These are phyloP conservation scores for Gryganskiella cystojenkinii DNA, from an alignment of 192 early-diverging fungal genomes.

Conservation along the genomic window DNA sequence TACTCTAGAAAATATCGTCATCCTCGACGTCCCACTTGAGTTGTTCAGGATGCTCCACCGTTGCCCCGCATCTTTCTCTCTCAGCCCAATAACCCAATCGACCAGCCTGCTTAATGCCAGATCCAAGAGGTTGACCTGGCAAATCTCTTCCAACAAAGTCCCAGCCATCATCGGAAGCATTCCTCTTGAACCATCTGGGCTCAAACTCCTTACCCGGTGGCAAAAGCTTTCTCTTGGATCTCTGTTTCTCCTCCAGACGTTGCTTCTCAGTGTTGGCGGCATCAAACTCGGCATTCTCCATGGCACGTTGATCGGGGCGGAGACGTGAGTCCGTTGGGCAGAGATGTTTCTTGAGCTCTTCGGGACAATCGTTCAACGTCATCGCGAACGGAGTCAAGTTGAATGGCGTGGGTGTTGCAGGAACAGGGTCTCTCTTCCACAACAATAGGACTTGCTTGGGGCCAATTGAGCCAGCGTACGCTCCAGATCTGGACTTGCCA, in stretches of 20 bases:
- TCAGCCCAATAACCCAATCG: slow-evolving; percentile 79
- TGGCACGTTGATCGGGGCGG: slow-evolving; percentile 86
- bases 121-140: slow-evolving; percentile 70
- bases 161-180: slow-evolving; percentile 53
- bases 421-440: slow-evolving; percentile 70
- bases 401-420: slow-evolving; percentile 66
- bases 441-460: slow-evolving; percentile 64
- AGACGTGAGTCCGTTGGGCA: slow-evolving; percentile 87
- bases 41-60: slow-evolving; percentile 23
- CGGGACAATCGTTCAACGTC: slow-evolving; percentile 78
- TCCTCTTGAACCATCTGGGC: slow-evolving; percentile 85
- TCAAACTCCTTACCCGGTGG: slow-evolving; percentile 63
- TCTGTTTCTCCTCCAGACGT: slow-evolving; percentile 79
- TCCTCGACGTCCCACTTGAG: slow-evolving; percentile 59
- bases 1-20: slow-evolving; percentile 63
- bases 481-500: slow-evolving; percentile 12
- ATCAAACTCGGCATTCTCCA: slow-evolving; percentile 88
- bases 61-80: slow-evolving; percentile 59
- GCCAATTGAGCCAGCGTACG: slow-evolving; percentile 40
- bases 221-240: slow-evolving; percentile 66
- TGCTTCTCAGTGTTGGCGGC: slow-evolving; percentile 79
- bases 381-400: slow-evolving; percentile 83
- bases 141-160: slow-evolving; percentile 48
- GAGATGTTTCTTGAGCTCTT: slow-evolving; percentile 65
- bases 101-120: slow-evolving; percentile 75